Base-by-base conservation (phyloP, 495 filamentous ascomycete species). In the Patellaria atrata region DNA sequence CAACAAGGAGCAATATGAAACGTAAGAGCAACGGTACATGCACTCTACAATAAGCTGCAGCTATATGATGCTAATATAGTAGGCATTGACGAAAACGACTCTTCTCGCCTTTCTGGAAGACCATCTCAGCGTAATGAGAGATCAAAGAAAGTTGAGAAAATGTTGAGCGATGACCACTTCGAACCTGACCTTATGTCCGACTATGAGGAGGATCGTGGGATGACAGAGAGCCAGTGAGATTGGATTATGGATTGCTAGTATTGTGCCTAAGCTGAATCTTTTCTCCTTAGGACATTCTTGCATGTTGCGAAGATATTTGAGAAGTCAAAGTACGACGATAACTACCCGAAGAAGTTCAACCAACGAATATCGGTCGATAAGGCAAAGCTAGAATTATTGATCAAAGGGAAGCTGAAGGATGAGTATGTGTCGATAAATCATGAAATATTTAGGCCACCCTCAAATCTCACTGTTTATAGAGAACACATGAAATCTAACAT, bases 311-410 rank as follows among this genome's bases (percentile, higher is more conserved):
- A 20, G 4, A 11, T 37, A 22, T 15, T 46, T 7, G 33, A 41
- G 22, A 33, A 27, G 18, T 25, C 30, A 4, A 31, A 30, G n/a
- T 12, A 21, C 14, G 16, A 34, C 2, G 29, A 34, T 15, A 38
- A 42, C 2, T 38, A 38, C 5, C 15, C 32, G 2, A 7, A 29
- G 13, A 4, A 42, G 18, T 38, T 47, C 21, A 18, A 30, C 4
- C 13, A 9, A 4, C 30, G 16, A 18, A 35, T 47, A 1, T 28
- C 17, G 10, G 14, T 13, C 11, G 25, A 47, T 22, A 31, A 26
- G 34, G 7, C 17, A 5, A 21, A 12, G 3, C 20, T 47, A 14
- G 35, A 24, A 25, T 14, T 11, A 11, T 10, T 23, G 17, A 30
- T 47, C 20, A 24, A 39, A 21, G 23, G 35, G 35, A 27, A 28